phyloP scores from a whole-genome alignment of 805 yeast species.

The Metschnikowia lachancei region DNA sequence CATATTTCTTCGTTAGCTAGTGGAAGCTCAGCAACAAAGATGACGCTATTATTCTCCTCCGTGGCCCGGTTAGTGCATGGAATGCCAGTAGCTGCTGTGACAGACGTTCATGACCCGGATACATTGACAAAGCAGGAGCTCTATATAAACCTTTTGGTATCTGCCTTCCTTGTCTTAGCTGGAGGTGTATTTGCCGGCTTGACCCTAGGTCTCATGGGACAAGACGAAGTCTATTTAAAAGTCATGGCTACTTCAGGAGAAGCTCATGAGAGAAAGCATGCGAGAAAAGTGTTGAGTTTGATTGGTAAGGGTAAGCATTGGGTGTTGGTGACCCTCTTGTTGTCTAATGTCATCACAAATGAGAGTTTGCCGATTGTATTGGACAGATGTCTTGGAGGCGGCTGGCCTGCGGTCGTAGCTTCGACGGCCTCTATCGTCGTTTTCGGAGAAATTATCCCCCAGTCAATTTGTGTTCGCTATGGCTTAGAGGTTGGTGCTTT shows the following conservation, averaged over 20 bases:
- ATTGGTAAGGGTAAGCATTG: constrained; percentile 89
- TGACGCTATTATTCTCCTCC: constrained; percentile 33
- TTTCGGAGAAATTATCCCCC: constrained; percentile 96
- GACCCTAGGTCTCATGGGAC: constrained; percentile 97
- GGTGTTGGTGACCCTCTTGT: constrained; percentile 84
- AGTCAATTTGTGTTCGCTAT: constrained; percentile 85
- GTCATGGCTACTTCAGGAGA: constrained; percentile 91
- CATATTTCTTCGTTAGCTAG: constrained; percentile 27
- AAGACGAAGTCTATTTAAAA: constrained; percentile 90
- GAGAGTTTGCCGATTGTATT: constrained; percentile 92
- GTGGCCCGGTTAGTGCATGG: constrained; percentile 35
- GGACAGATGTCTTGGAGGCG: constrained; percentile 92
- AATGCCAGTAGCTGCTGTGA: constrained; percentile 28
- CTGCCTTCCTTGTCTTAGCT: constrained; percentile 60
- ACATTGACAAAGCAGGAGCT: constrained; percentile 39
- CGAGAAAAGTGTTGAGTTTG: constrained; percentile 67
- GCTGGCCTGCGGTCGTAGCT: constrained; percentile 92
- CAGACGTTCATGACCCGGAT: constrained; percentile 14
- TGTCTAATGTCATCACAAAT: constrained; percentile 88
- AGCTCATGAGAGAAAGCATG: constrained; percentile 59
- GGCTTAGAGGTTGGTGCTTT: constrained; percentile 89
- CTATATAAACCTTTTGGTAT: constrained; percentile 49
- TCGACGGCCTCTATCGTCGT: constrained; percentile 92
- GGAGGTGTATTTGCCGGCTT: constrained; percentile 94
- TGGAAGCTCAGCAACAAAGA: constrained; percentile 26